phyloP scores from a whole-genome alignment of 345 rosid genomes.

The Barbarea vulgaris region DNA sequence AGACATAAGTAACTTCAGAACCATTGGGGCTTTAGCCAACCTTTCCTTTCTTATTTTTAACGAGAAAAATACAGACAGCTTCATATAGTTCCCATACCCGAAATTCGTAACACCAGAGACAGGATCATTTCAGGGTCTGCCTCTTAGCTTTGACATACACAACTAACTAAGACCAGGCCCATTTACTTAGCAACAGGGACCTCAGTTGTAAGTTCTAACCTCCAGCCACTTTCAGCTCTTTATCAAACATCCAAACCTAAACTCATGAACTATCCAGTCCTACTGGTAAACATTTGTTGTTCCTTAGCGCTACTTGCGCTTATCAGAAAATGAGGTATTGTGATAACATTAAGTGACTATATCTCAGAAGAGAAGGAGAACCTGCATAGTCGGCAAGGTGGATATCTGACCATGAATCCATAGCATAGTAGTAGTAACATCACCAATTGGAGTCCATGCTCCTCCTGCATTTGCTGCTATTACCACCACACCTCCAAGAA shows the following conservation, averaged over 20 bases:
- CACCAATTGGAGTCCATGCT: constrained; percentile 99
- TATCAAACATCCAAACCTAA: not conserved
- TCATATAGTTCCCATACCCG: not conserved
- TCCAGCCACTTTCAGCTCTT: not conserved
- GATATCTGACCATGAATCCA: constrained; percentile 98
- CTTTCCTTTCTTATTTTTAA: not conserved
- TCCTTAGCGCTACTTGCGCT: not conserved
- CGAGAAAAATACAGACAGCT: not conserved
- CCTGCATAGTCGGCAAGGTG: constrained; percentile 89
- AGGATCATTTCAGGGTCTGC: not conserved
- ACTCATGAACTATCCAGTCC: constrained; percentile 20
- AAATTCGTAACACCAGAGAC: not conserved
- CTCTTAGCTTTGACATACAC: not conserved
- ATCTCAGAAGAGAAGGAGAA: constrained; percentile 36
- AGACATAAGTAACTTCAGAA: not conserved
- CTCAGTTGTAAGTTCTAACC: not conserved
- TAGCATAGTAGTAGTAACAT: constrained; percentile 97
- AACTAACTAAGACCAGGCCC: not conserved
- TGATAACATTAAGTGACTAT: not conserved
- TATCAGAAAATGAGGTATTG: not conserved
- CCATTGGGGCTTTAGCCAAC: not conserved
- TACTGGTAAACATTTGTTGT: not conserved
- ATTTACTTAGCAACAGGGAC: not conserved
- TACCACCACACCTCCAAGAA: constrained; percentile 92
- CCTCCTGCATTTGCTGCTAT: constrained; percentile 99